phyloP scores from a whole-genome alignment of 2,329 filamentous ascomycete genomes.

The Fusarium chaquense region DNA sequence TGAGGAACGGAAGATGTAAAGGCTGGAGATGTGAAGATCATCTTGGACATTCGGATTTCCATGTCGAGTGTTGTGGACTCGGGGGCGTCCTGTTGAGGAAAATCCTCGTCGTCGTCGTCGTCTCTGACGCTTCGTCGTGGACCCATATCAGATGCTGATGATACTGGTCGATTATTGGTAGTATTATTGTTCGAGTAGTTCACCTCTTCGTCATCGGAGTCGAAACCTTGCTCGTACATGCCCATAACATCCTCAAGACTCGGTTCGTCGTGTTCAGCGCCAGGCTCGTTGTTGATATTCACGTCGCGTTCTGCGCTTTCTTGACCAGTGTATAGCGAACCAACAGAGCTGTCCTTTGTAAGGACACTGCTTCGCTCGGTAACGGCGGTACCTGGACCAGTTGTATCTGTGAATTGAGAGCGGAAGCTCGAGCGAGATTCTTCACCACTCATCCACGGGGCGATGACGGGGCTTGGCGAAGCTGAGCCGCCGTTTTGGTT shows the following conservation, averaged over 20 bases:
- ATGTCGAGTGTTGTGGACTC: constrained; percentile 52
- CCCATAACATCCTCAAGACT: constrained; percentile 77
- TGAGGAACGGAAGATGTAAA: constrained; percentile 57
- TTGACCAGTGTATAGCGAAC: constrained; percentile 62
- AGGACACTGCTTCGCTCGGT: constrained; percentile 86
- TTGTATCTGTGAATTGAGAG: constrained; percentile 67
- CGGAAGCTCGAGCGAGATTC: constrained; percentile 68
- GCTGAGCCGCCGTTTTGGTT: constrained; percentile 54
- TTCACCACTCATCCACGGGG: constrained; percentile 64
- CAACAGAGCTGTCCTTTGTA: constrained; percentile 82
- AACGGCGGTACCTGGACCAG: constrained; percentile 69
- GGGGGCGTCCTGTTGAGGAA: constrained; percentile 29
- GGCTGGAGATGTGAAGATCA: constrained; percentile 56
- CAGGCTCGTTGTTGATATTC: constrained; percentile 48
- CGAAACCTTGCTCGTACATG: constrained; percentile 75
- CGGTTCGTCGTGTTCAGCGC: constrained; percentile 64
- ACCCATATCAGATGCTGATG: constrained; percentile 53
- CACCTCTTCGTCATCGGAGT: constrained; percentile 58
- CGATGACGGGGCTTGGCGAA: constrained; percentile 52
- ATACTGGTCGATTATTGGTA: constrained; percentile 47
- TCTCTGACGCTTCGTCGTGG: constrained; percentile 24
- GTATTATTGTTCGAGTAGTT: constrained; percentile 43
- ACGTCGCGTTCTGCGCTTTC: constrained; percentile 50
- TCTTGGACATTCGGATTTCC: constrained; percentile 56
- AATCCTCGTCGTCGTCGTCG: constrained; percentile 38